phyloP scores from a whole-genome alignment of 768 basidiomycete genomes.

The Lactarius psammicola region DNA sequence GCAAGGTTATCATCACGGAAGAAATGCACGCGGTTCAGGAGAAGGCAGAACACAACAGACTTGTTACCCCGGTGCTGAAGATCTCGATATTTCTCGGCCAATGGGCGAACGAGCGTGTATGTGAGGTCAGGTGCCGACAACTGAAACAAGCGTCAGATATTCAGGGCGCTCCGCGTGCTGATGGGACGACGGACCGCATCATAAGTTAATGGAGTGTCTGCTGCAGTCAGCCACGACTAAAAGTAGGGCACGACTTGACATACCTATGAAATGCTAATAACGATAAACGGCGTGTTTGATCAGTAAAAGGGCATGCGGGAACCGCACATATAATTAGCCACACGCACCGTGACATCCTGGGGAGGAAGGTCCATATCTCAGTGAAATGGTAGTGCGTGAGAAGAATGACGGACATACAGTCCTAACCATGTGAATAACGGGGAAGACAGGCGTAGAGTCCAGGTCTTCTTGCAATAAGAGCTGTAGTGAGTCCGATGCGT shows the following conservation, averaged over 20 bases:
- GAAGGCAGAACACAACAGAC: constrained; percentile 82
- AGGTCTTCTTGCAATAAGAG: constrained; percentile 52
- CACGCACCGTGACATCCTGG: constrained; percentile 23
- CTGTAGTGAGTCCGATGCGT: constrained; percentile 33
- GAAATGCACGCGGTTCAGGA: constrained; percentile 86
- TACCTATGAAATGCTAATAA: constrained; percentile 67
- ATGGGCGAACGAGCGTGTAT: constrained; percentile 84
- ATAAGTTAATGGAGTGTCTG: constrained; percentile 81
- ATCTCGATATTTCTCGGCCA: constrained; percentile 80
- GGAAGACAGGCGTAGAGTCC: constrained; percentile 66
- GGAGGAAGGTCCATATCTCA: not conserved
- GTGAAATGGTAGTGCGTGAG: not conserved
- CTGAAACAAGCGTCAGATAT: constrained; percentile 39
- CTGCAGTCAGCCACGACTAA: constrained; percentile 12
- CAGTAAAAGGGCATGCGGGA: constrained; percentile 2
- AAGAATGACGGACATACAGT: constrained; percentile 42
- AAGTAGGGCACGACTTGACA: constrained; percentile 25
- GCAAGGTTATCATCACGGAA: constrained; percentile 71
- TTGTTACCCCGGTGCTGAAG: constrained; percentile 75
- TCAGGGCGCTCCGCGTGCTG: not conserved
- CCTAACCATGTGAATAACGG: constrained; percentile 77
- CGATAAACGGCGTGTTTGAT: not conserved
- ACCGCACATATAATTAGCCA: not conserved
- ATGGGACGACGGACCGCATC: constrained; percentile 58
- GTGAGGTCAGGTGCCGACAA: constrained; percentile 84